phyloP scores from a whole-genome alignment of 2,329 filamentous ascomycete species.

The Decorospora gaudefroyi region DNA sequence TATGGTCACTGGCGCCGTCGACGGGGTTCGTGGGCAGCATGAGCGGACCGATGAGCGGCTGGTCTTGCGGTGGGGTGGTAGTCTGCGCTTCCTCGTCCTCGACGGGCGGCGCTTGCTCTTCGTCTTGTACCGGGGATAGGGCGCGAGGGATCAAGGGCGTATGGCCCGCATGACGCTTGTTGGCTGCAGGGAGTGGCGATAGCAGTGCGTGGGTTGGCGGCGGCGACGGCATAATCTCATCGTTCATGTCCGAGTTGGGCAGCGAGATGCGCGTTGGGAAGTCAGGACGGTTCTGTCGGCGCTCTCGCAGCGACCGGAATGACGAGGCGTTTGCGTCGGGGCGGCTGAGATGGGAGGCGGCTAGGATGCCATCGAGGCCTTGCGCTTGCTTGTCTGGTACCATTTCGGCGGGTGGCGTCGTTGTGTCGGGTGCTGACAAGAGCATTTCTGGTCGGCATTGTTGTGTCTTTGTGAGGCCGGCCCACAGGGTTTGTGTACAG shows the following conservation, averaged over 20 bases:
- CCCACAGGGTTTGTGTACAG: conserved; percentile 39
- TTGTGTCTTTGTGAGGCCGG: conserved; percentile 38
- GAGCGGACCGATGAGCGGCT: conserved; percentile 37
- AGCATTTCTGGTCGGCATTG: conserved; percentile 34
- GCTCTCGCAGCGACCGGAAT: conserved; percentile 28
- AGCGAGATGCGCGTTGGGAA: conserved; percentile 35
- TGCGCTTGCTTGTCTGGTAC: conserved; percentile 30
- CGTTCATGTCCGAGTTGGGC: conserved; percentile 25
- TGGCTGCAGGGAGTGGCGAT: conserved; percentile 43
- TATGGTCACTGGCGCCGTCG: conserved; percentile 38
- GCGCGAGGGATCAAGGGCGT: conserved; percentile 40
- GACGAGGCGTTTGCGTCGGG: conserved; percentile 8
- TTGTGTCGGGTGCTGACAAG: conserved; percentile 29
- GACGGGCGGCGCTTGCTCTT: conserved; percentile 15
- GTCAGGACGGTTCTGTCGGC: conserved; percentile 29
- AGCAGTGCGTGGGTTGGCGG: conserved; percentile 37
- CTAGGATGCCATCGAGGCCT: conserved; percentile 15
- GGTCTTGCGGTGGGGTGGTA: conserved; percentile 28
- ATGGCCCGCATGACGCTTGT: conserved; percentile 45
- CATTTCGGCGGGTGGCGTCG: conserved; percentile 41
- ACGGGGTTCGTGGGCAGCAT: conserved; percentile 40
- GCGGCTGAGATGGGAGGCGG: conserved; percentile 8
- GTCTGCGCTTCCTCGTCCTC: conserved; percentile 18
- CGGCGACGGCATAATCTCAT: conserved; percentile 39
- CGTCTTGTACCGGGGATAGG: conserved; percentile 19